These are phyloP conservation scores for Ceratobasidium sp. DNA, from an alignment of 1,284 basidiomycete species.

Conservation along the genomic window DNA sequence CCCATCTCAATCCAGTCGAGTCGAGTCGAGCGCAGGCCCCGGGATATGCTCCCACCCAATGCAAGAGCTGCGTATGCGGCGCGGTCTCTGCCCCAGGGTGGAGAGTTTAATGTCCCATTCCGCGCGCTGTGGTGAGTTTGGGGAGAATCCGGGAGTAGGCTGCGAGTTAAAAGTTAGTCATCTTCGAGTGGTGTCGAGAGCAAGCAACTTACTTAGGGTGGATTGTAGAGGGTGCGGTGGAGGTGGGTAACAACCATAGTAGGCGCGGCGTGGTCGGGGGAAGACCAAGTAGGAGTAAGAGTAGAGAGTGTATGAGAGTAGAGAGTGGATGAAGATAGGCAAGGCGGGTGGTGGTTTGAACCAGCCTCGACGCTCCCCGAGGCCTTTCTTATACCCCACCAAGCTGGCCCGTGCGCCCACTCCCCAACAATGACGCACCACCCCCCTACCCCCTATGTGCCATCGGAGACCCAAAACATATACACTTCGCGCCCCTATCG, in stretches of 20 bases:
- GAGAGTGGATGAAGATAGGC: background rate
- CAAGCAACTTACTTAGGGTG: too few species aligned
- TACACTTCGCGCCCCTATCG: background rate
- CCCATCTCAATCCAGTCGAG: slow-evolving; percentile 24
- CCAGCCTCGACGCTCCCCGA: background rate
- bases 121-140: background rate
- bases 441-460: background rate
- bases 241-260: too few species aligned
- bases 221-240: too few species aligned
- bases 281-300: too few species aligned
- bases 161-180: too few species aligned
- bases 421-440: background rate
- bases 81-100: slow-evolving; percentile 7
- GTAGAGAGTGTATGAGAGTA: too few species aligned
- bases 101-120: slow-evolving; percentile 4
- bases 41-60: slow-evolving; percentile 22
- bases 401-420: background rate
- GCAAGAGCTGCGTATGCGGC: background rate
- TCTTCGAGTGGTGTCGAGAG: too few species aligned
- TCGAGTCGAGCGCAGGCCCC: background rate
- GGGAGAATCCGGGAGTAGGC: too few species aligned
- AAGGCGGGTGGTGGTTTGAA: background rate
- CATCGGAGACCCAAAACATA: background rate
- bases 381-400: background rate
- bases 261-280: too few species aligned